Evolutionary conservation across 2,329 filamentous ascomycete genomes (phyloP).

Genomic region (Mycocentrospora acerina): DNA sequence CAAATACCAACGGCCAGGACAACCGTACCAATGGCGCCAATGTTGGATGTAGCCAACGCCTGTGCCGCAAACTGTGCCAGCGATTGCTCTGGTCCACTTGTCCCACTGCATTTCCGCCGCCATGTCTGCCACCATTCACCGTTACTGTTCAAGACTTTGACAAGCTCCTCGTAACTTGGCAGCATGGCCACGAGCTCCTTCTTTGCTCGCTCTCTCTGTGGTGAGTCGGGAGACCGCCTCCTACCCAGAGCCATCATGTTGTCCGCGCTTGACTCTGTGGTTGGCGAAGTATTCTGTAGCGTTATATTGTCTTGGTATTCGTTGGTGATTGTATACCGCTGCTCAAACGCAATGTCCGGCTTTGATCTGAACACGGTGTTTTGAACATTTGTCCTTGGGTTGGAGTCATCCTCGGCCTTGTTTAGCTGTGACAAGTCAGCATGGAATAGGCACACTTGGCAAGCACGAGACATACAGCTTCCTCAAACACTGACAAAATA

Average conservation of each 20-base stretch:
- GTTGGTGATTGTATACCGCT: constrained; percentile 34
- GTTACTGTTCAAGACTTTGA: constrained; percentile 37
- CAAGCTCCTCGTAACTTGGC: constrained; percentile 38
- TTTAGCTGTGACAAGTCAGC: constrained; percentile 34
- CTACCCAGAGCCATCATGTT: constrained; percentile 5
- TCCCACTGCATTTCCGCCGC: constrained; percentile 46
- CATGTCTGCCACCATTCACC: constrained; percentile 47
- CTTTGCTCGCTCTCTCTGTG: constrained; percentile 40
- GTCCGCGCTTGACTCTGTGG: too few relatives aligned
- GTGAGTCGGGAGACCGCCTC: constrained; percentile 20
- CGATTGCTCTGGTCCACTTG: constrained; percentile 40
- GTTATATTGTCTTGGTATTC: constrained; percentile 30
- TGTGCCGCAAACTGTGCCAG: constrained; percentile 46
- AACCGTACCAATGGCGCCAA: constrained; percentile 41
- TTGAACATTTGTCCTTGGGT: constrained; percentile 23
- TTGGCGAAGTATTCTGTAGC: too few relatives aligned
- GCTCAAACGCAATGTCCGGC: constrained; percentile 9
- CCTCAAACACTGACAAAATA: constrained; percentile 42
- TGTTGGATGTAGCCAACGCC: constrained; percentile 48
- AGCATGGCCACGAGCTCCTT: constrained; percentile 38
- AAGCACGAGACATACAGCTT: constrained; percentile 33
- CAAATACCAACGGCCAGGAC: constrained; percentile 43
- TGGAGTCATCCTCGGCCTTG: constrained; percentile 35
- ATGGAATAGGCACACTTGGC: background rate
- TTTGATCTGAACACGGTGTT: constrained; percentile 21